A percentile compares a stretch with the other conserved stretches of the same genome.
These are phyloP conservation scores for Epichloe aotearoae DNA, from an alignment of 2,329 filamentous ascomycete genomes.

Conservation along the genomic window DNA sequence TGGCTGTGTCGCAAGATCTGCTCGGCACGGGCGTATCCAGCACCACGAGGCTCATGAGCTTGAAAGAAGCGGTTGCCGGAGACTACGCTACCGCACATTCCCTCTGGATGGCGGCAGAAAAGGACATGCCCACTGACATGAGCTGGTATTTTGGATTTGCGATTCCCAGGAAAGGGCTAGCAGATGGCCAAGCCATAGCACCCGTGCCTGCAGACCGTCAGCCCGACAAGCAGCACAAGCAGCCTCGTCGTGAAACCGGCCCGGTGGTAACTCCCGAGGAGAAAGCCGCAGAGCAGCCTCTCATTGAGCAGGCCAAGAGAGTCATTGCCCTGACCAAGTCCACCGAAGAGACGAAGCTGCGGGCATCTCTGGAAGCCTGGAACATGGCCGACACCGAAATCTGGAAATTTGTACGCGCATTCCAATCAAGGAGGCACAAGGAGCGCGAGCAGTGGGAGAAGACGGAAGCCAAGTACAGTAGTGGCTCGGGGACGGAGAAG, in stretches of 20 bases:
- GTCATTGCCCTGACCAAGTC: slow-evolving; percentile 36
- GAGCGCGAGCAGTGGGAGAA: slow-evolving; percentile 59
- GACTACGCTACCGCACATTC: slow-evolving; percentile 49
- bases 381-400: slow-evolving; percentile 62
- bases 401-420: slow-evolving; percentile 63
- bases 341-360: slow-evolving; percentile 31
- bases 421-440: slow-evolving; percentile 45
- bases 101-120: slow-evolving; percentile 70
- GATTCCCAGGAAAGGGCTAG: slow-evolving; percentile 46
- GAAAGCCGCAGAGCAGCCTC: slow-evolving; percentile 36
- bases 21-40: slow-evolving; percentile 48
- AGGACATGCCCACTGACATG: slow-evolving; percentile 51
- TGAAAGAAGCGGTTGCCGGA: slow-evolving; percentile 73
- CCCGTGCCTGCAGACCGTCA: slow-evolving; percentile 15
- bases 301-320: slow-evolving; percentile 35
- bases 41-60: slow-evolving; percentile 51
- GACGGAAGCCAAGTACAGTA: slow-evolving; percentile 51
- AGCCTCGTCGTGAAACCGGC: slow-evolving; percentile 28
- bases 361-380: slow-evolving; percentile 48
- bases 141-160: slow-evolving; percentile 86
- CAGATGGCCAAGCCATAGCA: slow-evolving; percentile 20
- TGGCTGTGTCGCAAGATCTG: slow-evolving; percentile 54
- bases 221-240: slow-evolving; percentile 7
- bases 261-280: slow-evolving; percentile 39
- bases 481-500: slow-evolving; percentile 43